Evolutionary conservation across 768 basidiomycete genomes (phyloP).

Genomic region (Cubamyces sp.): DNA sequence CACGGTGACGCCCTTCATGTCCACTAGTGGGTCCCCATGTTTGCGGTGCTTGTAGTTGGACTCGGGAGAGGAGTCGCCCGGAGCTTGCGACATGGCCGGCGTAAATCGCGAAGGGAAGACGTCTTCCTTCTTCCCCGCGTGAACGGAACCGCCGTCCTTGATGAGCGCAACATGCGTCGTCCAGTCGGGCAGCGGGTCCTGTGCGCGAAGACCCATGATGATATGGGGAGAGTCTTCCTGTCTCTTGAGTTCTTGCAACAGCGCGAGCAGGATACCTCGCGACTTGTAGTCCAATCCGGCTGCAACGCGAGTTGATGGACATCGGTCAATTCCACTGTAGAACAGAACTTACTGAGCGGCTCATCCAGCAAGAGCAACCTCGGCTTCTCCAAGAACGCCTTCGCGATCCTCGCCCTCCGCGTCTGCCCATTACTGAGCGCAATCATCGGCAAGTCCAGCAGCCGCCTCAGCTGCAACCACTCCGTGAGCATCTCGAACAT

Average conservation of each 20-base stretch:
- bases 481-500: slow-evolving; percentile 58
- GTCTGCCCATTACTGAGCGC: slow-evolving; percentile 94
- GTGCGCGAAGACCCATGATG: slow-evolving; percentile 66
- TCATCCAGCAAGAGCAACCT: slow-evolving; percentile 88
- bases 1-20: slow-evolving; percentile 70
- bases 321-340: neutral
- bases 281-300: slow-evolving; percentile 77
- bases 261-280: slow-evolving; percentile 55
- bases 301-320: slow-evolving; percentile 33
- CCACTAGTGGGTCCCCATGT: slow-evolving; percentile 51
- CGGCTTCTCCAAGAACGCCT: slow-evolving; percentile 71
- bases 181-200: slow-evolving; percentile 76
- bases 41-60: slow-evolving; percentile 2
- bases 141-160: slow-evolving; percentile 46
- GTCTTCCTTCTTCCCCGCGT: slow-evolving; percentile 53
- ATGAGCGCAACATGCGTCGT: slow-evolving; percentile 69
- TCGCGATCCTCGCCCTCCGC: slow-evolving; percentile 79
- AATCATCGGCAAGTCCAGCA: slow-evolving; percentile 84
- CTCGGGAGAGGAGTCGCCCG: neutral
- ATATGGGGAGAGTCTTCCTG: slow-evolving; percentile 54
- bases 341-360: slow-evolving; percentile 69
- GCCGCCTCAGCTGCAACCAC: slow-evolving; percentile 55
- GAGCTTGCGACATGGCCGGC: slow-evolving; percentile 1
- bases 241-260: slow-evolving; percentile 54
- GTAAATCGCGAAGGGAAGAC: slow-evolving; percentile 38